Conservation (phyloP, 2,329 filamentous ascomycete species). For the Sporothrix pseudoabietina region DNA sequence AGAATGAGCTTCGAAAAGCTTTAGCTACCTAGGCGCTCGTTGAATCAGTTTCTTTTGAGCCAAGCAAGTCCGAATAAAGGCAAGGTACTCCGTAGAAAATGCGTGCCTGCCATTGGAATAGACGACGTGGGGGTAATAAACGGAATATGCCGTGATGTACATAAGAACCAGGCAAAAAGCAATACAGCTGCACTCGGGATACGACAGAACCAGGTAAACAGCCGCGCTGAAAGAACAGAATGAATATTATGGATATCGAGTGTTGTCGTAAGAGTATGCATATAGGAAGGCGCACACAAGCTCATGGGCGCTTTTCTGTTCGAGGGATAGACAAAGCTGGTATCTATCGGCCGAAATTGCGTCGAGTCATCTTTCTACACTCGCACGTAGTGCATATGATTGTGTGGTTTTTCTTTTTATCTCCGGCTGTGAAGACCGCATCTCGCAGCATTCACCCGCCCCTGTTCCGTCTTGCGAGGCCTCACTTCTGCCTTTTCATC, state of each 20-base stretch:
- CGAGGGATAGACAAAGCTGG: background rate
- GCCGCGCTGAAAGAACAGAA: background rate
- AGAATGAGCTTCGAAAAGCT: background rate
- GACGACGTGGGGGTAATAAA: background rate
- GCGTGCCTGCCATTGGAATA: background rate
- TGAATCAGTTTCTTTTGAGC: background rate
- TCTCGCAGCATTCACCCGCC: background rate
- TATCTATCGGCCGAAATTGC: background rate
- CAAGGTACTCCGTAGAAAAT: background rate
- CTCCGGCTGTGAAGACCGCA: background rate
- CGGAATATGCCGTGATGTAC: background rate
- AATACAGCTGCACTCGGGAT: background rate
- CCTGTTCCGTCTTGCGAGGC: background rate
- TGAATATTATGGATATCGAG: background rate
- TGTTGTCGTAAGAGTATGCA: background rate
- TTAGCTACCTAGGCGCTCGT: too few relatives aligned
- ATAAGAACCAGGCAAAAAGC: background rate
- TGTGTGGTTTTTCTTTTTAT: background rate
- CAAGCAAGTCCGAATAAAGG: background rate
- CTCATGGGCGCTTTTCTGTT: conserved; percentile 13
- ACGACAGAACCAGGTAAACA: background rate
- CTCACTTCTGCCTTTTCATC: background rate
- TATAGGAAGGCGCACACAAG: background rate
- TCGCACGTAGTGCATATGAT: too few relatives aligned
- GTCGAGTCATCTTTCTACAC: background rate